Percentiles rank a stretch among this genome's conserved stretches.
Conservation (phyloP, 192 early-diverging fungal species). For the Umbelopsis isabellina region DNA sequence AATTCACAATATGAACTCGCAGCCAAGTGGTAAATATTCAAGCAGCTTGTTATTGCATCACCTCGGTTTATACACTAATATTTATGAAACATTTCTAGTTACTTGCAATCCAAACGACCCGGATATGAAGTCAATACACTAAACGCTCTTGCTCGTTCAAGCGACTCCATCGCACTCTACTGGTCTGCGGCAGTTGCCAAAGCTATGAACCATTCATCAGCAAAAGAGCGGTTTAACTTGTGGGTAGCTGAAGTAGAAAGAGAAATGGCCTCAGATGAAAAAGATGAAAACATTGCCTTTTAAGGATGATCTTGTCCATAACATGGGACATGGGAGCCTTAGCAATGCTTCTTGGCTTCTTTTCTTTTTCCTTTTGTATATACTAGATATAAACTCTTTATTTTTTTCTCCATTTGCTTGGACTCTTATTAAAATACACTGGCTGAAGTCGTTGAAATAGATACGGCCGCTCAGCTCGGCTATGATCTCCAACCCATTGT, state of each 20-base stretch:
- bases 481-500: slow-evolving; percentile 24
- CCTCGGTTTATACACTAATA: neutral
- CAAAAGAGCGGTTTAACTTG: slow-evolving; percentile 4
- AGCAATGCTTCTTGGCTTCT: neutral
- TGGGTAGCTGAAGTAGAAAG: slow-evolving; percentile 16
- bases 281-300: slow-evolving; percentile 14
- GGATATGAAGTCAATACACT: slow-evolving; percentile 9
- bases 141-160: slow-evolving; percentile 20
- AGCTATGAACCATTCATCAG: slow-evolving; percentile 10
- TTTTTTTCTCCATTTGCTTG: neutral
- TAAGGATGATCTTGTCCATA: slow-evolving; percentile 5
- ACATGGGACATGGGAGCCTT: neutral
- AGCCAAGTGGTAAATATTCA: slow-evolving; percentile 16
- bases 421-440: neutral
- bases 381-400: neutral
- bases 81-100: neutral
- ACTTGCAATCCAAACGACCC: slow-evolving; percentile 7
- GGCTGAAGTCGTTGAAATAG: slow-evolving; percentile 16
- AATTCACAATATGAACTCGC: slow-evolving; percentile 11
- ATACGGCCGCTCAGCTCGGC: slow-evolving; percentile 20
- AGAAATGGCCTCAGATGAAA: neutral
- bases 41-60: neutral
- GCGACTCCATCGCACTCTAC: slow-evolving; percentile 17
- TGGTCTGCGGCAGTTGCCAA: slow-evolving; percentile 15
- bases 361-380: slow-evolving; percentile 6